Evolutionary conservation across 495 filamentous ascomycete species (phyloP).

Genomic region (Neurospora sp.): DNA sequence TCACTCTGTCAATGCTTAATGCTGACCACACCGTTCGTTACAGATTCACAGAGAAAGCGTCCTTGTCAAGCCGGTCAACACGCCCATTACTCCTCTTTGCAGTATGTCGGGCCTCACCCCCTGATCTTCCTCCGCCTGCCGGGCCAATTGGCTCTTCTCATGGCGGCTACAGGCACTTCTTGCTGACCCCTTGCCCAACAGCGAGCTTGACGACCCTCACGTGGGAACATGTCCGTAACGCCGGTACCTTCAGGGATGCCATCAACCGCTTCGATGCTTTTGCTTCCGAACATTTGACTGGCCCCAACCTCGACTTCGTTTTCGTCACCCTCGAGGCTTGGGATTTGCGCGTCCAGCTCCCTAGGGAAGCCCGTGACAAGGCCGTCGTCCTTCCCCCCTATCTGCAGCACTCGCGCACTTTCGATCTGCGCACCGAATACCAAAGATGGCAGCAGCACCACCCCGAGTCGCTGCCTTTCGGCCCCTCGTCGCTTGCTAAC

Average conservation of each 20-base stretch:
- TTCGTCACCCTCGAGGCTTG: conserved; percentile 97
- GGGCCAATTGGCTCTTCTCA: conserved; percentile 3
- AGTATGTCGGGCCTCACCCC: conserved; percentile 55
- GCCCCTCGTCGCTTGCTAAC: conserved; percentile 86
- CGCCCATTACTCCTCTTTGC: conserved; percentile 94
- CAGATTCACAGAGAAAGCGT: conserved; percentile 92
- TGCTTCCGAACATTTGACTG: conserved; percentile 74
- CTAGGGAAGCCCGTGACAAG: conserved; percentile 94
- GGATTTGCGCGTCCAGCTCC: conserved; percentile 96
- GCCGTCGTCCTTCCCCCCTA: conserved; percentile 94
- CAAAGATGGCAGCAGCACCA: conserved; percentile 97
- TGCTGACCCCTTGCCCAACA: conserved; percentile 30
- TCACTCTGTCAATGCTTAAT: not conserved
- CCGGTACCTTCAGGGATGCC: conserved; percentile 92
- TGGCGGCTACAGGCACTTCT: not conserved
- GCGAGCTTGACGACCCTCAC: conserved; percentile 95
- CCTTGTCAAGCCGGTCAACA: conserved; percentile 96
- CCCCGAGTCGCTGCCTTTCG: conserved; percentile 93
- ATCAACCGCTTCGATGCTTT: conserved; percentile 91
- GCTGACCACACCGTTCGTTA: conserved; percentile 9
- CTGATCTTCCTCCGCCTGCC: conserved; percentile 4
- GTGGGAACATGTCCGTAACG: conserved; percentile 96
- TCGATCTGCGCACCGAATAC: conserved; percentile 94
- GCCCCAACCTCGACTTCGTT: conserved; percentile 84
- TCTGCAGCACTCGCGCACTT: conserved; percentile 92